Evolutionary conservation across 2,329 filamentous ascomycete genomes (phyloP).

Genomic region (Penicillium crustosum): DNA sequence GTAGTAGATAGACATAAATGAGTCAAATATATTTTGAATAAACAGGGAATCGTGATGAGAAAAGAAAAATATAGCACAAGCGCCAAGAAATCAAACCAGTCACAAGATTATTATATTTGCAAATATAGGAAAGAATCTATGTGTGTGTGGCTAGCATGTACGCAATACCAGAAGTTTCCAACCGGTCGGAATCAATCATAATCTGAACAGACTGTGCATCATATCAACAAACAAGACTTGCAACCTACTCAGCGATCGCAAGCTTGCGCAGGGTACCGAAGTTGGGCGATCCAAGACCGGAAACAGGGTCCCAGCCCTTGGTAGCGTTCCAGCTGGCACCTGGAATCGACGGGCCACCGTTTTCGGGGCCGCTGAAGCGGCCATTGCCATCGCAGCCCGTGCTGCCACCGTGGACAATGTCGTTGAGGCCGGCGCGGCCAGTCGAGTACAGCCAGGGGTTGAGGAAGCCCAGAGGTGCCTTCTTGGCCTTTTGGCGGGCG

Average conservation of each 20-base stretch:
- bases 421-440: constrained; percentile 46
- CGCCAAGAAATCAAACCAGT: neutral
- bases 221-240: neutral
- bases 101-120: constrained; percentile 9
- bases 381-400: constrained; percentile 47
- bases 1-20: neutral
- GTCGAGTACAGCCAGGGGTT: constrained; percentile 60
- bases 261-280: constrained; percentile 6
- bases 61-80: neutral
- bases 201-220: neutral
- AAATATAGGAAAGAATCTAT: constrained; percentile 9
- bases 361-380: constrained; percentile 42
- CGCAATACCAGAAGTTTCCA: neutral
- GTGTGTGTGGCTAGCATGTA: neutral
- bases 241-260: neutral
- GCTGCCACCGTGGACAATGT: constrained; percentile 50
- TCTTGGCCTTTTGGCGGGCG: constrained; percentile 53
- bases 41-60: too few relatives aligned
- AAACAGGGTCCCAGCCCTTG: constrained; percentile 43
- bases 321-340: constrained; percentile 53
- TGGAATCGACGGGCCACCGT: constrained; percentile 44
- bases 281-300: constrained; percentile 30
- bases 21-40: too few relatives aligned
- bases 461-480: constrained; percentile 56
- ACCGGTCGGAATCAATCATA: neutral